Evolutionary conservation across 2,329 filamentous ascomycete genomes (phyloP), one percentile per base, ranked within the genome.

Genomic region (Paraconiothyrium sp.): DNA sequence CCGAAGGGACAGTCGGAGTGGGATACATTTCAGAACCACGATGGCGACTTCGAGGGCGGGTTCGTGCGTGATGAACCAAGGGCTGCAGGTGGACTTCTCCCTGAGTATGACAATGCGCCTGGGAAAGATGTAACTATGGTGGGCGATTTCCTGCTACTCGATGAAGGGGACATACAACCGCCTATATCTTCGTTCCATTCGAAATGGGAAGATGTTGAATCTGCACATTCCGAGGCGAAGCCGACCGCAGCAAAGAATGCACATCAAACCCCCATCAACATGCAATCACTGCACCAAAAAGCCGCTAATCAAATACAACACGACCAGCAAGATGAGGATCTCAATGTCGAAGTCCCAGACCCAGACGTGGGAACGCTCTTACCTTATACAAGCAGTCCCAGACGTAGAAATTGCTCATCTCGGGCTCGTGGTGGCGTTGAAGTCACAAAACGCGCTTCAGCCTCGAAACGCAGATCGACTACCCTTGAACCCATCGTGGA

Each of bases 1-100:
- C 87, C 86, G 4, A 81, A 80, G 32, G 84, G 82, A 9, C 54
- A 37, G 57, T 78, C 75, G 37, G 80, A 80, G 32, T 78, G 72
- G 63, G 71, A 74, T 4, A 71, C 70, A 0, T 76, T 76, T 32
- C 64, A 74, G 6, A 64, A 69, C 4, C 66, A 75, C 2, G 34
- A 58, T 71, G 11, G 50, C 20, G 70, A 75, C 48, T 80, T 78
- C 30, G 81, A 80, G 37, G 81, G 81, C 11, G 81, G 82, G 49
- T 80, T 83, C 50, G 52, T 77, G 14, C 75, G 76, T 30, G 80
- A 79, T 1, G 71, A 74, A 37, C 51, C 48, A 44, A 56, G 61
- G 20, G 57, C 52, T 34, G 59, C 56, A 14, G 68, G 65, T 0
- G 70, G 70, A 0, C 72, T 67, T 43, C 6, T 68, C 10, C 55